A percentile compares a stretch with the other conserved stretches of the same genome.
Conservation (phyloP, 2,329 filamentous ascomycete genomes). For the Sclerotinia nivalis region DNA sequence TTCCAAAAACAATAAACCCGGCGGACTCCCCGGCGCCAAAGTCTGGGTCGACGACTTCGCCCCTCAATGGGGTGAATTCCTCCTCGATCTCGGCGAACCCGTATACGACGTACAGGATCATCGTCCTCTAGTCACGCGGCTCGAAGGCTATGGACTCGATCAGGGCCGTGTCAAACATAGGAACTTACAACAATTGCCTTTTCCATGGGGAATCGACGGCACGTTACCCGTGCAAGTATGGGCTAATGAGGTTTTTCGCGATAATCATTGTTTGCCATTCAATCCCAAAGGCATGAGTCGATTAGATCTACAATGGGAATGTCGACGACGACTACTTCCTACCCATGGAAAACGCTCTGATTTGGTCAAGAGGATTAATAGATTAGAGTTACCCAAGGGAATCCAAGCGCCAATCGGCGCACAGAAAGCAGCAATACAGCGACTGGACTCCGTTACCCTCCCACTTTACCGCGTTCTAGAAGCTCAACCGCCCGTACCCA, state of each 20-base stretch:
- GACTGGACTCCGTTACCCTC: background rate
- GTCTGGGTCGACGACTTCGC: slow-evolving; percentile 8
- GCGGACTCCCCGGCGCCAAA: background rate
- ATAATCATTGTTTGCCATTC: background rate
- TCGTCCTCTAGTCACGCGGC: background rate
- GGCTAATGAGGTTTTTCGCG: background rate
- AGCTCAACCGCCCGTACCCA: background rate
- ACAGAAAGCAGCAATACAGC: background rate
- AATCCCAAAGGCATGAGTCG: slow-evolving; percentile 8
- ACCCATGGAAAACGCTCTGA: background rate
- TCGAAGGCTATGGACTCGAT: background rate
- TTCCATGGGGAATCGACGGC: slow-evolving; percentile 18
- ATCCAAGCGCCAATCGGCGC: background rate
- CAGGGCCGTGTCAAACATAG: slow-evolving; percentile 9
- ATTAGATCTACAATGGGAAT: slow-evolving; percentile 13
- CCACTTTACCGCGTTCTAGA: slow-evolving; percentile 1
- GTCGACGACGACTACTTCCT: background rate
- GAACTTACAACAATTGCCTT: slow-evolving; percentile 3
- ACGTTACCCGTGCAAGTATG: background rate
- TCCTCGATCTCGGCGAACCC: slow-evolving; percentile 20
- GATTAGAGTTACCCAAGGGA: background rate
- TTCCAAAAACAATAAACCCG: background rate
- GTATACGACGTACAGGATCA: slow-evolving; percentile 11
- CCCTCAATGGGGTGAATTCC: slow-evolving; percentile 1
- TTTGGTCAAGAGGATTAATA: background rate